These are phyloP conservation scores for Letharia lupina DNA, from an alignment of 495 filamentous ascomycete species.

Conservation along the genomic window DNA sequence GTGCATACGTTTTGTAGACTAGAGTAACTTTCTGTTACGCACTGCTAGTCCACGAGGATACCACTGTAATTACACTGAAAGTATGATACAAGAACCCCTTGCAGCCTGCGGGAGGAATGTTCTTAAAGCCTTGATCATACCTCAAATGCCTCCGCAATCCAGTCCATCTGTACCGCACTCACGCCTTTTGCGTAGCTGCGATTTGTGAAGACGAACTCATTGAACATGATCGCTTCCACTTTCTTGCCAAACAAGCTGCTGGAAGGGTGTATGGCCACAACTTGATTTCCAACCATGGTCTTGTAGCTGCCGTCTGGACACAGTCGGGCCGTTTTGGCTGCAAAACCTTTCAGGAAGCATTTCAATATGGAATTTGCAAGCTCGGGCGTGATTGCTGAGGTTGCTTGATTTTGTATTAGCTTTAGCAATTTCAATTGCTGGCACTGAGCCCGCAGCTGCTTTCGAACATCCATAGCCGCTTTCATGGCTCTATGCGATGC, in stretches of 20 bases:
- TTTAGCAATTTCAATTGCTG: constrained; percentile 36
- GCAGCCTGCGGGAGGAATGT: background rate
- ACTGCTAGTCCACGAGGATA: no score
- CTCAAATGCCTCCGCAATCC: constrained; percentile 66
- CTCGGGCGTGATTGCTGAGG: constrained; percentile 33
- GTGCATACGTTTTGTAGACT: no score
- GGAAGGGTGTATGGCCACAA: constrained; percentile 80
- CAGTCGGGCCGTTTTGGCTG: constrained; percentile 71
- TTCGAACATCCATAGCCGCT: constrained; percentile 73
- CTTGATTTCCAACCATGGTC: constrained; percentile 74
- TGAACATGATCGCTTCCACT: constrained; percentile 88
- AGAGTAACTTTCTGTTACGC: no score
- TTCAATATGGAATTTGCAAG: constrained; percentile 54
- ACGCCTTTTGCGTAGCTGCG: constrained; percentile 87
- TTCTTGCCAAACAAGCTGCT: constrained; percentile 81
- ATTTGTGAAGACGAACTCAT: constrained; percentile 91
- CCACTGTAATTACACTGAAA: background rate
- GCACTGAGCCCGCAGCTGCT: constrained; percentile 68
- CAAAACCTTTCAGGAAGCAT: constrained; percentile 75
- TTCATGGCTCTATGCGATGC: constrained; percentile 80
- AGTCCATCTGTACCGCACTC: constrained; percentile 76
- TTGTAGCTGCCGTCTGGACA: constrained; percentile 79
- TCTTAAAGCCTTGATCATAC: constrained; percentile 16
- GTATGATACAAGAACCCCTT: background rate
- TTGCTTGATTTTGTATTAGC: constrained; percentile 11